A percentile compares a stretch with the other conserved stretches of the same genome.
These are phyloP conservation scores for Mortierella antarctica DNA, from an alignment of 192 early-diverging fungal species.

Conservation along the genomic window DNA sequence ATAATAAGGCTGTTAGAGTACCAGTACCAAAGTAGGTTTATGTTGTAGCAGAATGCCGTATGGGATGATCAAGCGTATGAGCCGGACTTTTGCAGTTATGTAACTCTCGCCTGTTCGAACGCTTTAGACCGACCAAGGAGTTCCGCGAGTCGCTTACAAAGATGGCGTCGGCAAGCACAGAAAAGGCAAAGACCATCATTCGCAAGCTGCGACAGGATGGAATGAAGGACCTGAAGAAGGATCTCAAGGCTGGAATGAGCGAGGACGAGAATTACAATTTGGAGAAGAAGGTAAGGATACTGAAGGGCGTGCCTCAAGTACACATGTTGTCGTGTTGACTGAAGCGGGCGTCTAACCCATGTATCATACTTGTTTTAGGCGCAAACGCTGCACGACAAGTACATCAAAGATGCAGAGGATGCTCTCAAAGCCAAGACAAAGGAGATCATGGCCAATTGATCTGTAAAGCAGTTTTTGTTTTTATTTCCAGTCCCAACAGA, in stretches of 20 bases:
- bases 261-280: constrained; percentile 64
- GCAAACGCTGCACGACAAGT: constrained; percentile 72
- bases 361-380: constrained; percentile 40
- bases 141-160: constrained; percentile 79
- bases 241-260: constrained; percentile 62
- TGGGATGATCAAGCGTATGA: neutral
- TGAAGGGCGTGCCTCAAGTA: too few relatives aligned
- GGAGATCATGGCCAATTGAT: constrained; percentile 66
- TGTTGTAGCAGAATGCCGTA: too few relatives aligned
- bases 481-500: constrained; percentile 20
- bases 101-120: constrained; percentile 11
- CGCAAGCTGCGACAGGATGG: constrained; percentile 77
- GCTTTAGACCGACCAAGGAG: constrained; percentile 74
- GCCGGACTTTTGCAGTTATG: constrained; percentile 4
- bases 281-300: constrained; percentile 64
- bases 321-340: too few relatives aligned
- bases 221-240: constrained; percentile 79
- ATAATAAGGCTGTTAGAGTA: constrained; percentile 76
- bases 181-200: constrained; percentile 74
- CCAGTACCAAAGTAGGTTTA: constrained; percentile 80
- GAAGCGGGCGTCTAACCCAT: neutral
- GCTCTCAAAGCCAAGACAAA: constrained; percentile 74
- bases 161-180: constrained; percentile 65
- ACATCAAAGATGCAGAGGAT: constrained; percentile 71
- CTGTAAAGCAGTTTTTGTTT: constrained; percentile 2